Evolutionary conservation across 768 basidiomycete genomes (phyloP).

Genomic region (Kwoniella sp.): DNA sequence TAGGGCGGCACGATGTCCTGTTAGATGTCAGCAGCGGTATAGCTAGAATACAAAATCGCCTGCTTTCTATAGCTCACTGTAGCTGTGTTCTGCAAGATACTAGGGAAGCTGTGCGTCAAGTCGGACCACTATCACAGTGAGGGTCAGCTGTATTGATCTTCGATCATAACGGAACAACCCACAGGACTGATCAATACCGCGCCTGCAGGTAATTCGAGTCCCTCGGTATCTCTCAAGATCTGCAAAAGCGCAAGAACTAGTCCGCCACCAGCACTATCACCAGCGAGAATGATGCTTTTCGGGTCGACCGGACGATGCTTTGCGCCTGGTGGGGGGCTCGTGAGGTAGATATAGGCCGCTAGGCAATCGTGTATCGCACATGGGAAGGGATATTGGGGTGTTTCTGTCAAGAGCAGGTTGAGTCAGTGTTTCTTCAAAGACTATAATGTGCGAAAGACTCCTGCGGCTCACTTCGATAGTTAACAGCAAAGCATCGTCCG

Average conservation of each 20-base stretch:
- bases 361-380: constrained; percentile 80
- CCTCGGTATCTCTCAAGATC: constrained; percentile 71
- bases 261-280: constrained; percentile 93
- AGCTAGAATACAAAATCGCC: not conserved
- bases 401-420: constrained; percentile 54
- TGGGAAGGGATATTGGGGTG: constrained; percentile 96
- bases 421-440: not conserved
- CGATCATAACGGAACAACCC: too few species aligned
- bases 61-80: constrained; percentile 78
- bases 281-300: constrained; percentile 76
- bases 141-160: too few species aligned
- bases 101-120: constrained; percentile 93
- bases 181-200: constrained; percentile 89
- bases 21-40: not conserved
- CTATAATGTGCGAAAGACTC: not conserved
- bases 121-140: constrained; percentile 60
- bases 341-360: constrained; percentile 87
- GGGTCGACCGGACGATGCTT: constrained; percentile 79
- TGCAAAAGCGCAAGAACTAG: constrained; percentile 80
- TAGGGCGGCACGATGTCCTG: constrained; percentile 68
- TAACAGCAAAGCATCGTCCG: constrained; percentile 73
- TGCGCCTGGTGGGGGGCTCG: constrained; percentile 77
- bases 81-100: constrained; percentile 76
- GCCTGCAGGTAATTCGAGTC: constrained; percentile 80
- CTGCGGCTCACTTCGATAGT: constrained; percentile 61